Conservation (phyloP, 768 basidiomycete species). For the Suillus subluteus region DNA sequence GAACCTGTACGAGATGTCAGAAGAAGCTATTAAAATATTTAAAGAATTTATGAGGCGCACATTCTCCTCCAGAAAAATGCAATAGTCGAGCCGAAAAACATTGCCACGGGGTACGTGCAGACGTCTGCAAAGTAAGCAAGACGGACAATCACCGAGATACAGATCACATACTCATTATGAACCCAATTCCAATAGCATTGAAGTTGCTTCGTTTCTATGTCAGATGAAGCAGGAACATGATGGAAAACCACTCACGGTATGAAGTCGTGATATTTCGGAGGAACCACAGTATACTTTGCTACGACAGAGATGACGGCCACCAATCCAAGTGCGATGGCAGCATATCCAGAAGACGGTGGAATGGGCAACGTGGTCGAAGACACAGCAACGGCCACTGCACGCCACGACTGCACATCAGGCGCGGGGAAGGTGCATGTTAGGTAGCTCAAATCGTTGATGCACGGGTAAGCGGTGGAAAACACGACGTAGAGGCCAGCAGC, state of each 20-base stretch:
- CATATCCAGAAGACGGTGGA: constrained; percentile 57
- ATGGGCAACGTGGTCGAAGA: constrained; percentile 38
- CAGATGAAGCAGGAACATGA: background rate
- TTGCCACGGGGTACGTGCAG: constrained; percentile 17
- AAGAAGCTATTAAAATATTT: background rate
- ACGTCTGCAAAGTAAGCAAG: constrained; percentile 12
- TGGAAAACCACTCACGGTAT: constrained; percentile 22
- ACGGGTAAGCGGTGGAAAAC: constrained; percentile 62
- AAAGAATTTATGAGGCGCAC: background rate
- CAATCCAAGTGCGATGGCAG: constrained; percentile 57
- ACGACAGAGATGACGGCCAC: constrained; percentile 47
- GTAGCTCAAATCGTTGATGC: constrained; percentile 41
- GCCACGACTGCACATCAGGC: background rate
- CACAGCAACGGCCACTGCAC: constrained; percentile 25
- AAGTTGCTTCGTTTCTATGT: constrained; percentile 23
- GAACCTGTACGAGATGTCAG: constrained; percentile 7
- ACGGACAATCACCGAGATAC: too few species aligned
- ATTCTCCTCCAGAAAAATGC: constrained; percentile 18
- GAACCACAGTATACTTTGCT: constrained; percentile 37
- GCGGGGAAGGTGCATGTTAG: constrained; percentile 11
- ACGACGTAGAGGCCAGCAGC: constrained; percentile 58
- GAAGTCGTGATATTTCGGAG: constrained; percentile 25
- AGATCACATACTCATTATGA: constrained; percentile 15
- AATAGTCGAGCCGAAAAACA: constrained; percentile 17
- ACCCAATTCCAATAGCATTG: constrained; percentile 31